A percentile compares a stretch with the other conserved stretches of the same genome.
phyloP scores from a whole-genome alignment of 2,329 filamentous ascomycete species.

The Fusarium cyanostomum region DNA sequence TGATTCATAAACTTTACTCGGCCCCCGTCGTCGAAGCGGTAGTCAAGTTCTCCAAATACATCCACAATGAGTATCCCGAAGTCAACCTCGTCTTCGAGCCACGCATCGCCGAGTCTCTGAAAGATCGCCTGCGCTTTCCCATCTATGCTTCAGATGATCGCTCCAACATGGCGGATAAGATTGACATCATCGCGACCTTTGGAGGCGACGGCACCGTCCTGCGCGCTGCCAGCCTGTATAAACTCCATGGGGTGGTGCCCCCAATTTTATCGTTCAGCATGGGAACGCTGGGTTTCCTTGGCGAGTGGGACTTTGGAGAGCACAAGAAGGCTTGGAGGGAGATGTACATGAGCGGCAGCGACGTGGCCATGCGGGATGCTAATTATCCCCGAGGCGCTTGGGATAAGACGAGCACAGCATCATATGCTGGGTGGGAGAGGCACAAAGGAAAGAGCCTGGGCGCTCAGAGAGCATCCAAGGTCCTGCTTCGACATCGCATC shows the following conservation, averaged over 20 bases:
- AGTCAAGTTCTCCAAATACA: constrained; percentile 71
- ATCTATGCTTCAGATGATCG: constrained; percentile 69
- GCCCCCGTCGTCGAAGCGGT: constrained; percentile 63
- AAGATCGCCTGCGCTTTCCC: constrained; percentile 76
- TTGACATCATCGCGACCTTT: constrained; percentile 88
- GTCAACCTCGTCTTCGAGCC: constrained; percentile 86
- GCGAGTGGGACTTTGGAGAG: constrained; percentile 95
- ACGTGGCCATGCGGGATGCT: constrained; percentile 58
- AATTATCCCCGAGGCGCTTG: constrained; percentile 48
- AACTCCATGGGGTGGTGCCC: constrained; percentile 81
- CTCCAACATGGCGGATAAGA: constrained; percentile 74
- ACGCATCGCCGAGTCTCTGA: constrained; percentile 75
- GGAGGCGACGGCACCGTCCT: constrained; percentile 74
- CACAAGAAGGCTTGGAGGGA: constrained; percentile 93
- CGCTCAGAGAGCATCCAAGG: constrained; percentile 74
- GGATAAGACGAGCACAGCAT: constrained; percentile 29
- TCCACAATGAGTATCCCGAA: constrained; percentile 80
- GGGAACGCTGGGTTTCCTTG: constrained; percentile 93
- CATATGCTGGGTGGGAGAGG: constrained; percentile 70
- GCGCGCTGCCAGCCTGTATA: constrained; percentile 66
- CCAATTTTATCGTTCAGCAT: constrained; percentile 96
- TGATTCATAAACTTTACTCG: constrained; percentile 68
- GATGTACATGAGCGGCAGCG: constrained; percentile 82
- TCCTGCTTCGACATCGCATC: constrained; percentile 86
- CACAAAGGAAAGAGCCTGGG: constrained; percentile 86